Conservation (phyloP, 2,329 filamentous ascomycete species). For the Pseudogymnoascus sp. region DNA sequence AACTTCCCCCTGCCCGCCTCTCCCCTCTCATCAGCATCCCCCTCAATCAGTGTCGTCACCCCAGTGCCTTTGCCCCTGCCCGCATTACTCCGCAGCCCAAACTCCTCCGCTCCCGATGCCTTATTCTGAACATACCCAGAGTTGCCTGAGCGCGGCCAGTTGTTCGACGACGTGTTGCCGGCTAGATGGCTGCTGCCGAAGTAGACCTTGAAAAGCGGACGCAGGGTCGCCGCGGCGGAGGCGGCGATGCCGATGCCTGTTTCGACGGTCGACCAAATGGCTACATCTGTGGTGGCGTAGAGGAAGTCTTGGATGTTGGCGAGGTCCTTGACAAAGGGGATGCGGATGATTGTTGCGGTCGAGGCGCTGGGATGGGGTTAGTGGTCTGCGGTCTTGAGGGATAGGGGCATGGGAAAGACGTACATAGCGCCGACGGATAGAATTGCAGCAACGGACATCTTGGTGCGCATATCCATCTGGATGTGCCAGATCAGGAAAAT, state of each 20-base stretch:
- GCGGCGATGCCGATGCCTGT: constrained; percentile 34
- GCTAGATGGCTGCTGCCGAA: constrained; percentile 10
- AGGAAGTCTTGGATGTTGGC: constrained; percentile 30
- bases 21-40: constrained; percentile 13
- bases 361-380: constrained; percentile 27
- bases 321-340: constrained; percentile 33
- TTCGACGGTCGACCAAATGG: constrained; percentile 38
- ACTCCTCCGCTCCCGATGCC: neutral
- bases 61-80: neutral
- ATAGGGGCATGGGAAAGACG: constrained; percentile 14
- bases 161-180: neutral
- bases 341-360: constrained; percentile 35
- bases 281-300: constrained; percentile 34
- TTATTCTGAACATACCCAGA: neutral
- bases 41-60: constrained; percentile 4
- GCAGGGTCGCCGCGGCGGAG: constrained; percentile 32
- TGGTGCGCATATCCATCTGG: constrained; percentile 32
- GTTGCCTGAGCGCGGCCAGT: neutral
- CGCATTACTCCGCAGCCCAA: neutral
- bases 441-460: constrained; percentile 27
- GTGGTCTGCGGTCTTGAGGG: neutral
- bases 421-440: constrained; percentile 32
- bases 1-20: constrained; percentile 13
- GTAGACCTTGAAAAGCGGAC: constrained; percentile 27
- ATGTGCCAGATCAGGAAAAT: constrained; percentile 34